Evolutionary conservation across 1,284 basidiomycete species (phyloP).

Genomic region (Nidula niveotomentosa): DNA sequence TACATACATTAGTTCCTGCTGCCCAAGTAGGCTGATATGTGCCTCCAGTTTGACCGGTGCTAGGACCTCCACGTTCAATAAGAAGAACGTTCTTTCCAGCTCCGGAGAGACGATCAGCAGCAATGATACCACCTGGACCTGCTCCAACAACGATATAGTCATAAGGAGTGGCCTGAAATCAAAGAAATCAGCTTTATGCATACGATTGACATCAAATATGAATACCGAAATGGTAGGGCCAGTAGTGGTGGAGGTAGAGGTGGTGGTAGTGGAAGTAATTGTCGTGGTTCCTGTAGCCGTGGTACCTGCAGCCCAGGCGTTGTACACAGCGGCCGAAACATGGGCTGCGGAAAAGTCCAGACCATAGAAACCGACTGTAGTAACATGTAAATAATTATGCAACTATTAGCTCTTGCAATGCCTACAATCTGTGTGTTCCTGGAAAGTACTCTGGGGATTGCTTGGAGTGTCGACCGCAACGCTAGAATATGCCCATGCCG

Average conservation of each 20-base stretch:
- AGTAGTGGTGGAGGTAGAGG: constrained; percentile 26
- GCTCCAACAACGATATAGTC: constrained; percentile 66
- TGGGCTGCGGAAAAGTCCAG: constrained; percentile 48
- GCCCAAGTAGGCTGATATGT: constrained; percentile 55
- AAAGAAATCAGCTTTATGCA: neutral
- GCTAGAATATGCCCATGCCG: constrained; percentile 52
- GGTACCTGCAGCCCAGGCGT: constrained; percentile 48
- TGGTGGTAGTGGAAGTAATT: constrained; percentile 25
- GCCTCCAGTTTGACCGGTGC: constrained; percentile 60
- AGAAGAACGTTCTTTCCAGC: constrained; percentile 63
- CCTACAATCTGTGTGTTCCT: constrained; percentile 35
- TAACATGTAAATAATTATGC: neutral
- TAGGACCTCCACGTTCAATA: constrained; percentile 62
- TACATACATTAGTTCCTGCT: constrained; percentile 42
- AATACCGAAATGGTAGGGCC: constrained; percentile 25
- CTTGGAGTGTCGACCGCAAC: constrained; percentile 32
- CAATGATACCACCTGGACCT: constrained; percentile 44
- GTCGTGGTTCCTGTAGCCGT: constrained; percentile 29
- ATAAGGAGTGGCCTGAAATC: constrained; percentile 44
- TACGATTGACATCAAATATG: constrained; percentile 1
- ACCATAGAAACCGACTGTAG: constrained; percentile 58
- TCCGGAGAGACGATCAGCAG: constrained; percentile 59
- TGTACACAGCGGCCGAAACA: constrained; percentile 40
- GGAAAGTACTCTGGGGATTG: constrained; percentile 33
- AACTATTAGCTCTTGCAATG: constrained; percentile 7